phyloP scores from a whole-genome alignment of 495 filamentous ascomycete species.

The Xylaria grammica region DNA sequence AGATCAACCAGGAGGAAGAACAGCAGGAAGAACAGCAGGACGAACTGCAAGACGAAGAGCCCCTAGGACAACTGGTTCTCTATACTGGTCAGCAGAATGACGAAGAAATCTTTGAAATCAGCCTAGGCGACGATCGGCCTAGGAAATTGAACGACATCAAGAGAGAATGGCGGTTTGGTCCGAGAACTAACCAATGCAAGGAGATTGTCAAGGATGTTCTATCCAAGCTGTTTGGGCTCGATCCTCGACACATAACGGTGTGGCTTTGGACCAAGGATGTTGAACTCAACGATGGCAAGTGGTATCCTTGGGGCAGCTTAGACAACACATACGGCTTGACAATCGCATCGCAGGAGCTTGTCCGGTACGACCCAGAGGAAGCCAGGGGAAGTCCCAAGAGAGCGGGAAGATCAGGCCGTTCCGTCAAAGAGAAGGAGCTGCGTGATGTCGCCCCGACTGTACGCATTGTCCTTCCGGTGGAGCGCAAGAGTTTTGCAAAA shows the following conservation, averaged over 20 bases:
- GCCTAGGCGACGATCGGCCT: not conserved
- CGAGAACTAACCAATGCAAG: conserved; percentile 11
- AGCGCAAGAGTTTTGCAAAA: not conserved
- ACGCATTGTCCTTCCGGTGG: conserved; percentile 4
- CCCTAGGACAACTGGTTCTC: not conserved
- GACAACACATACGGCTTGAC: conserved; percentile 15
- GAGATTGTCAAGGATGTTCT: conserved; percentile 6
- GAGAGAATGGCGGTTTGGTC: conserved; percentile 5
- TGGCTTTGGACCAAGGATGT: conserved; percentile 14
- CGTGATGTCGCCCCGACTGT: conserved; percentile 18
- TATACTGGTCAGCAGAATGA: not conserved
- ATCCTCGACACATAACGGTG: conserved; percentile 2
- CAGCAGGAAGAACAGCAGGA: not conserved
- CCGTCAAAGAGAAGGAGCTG: conserved; percentile 8
- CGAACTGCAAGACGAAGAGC: not conserved
- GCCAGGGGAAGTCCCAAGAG: conserved; percentile 1
- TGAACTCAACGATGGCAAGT: conserved; percentile 1
- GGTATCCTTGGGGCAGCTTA: conserved; percentile 19
- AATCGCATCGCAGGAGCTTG: conserved; percentile 11
- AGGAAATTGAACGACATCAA: conserved; percentile 1
- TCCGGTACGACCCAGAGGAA: conserved; percentile 6
- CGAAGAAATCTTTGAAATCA: conserved; percentile 5
- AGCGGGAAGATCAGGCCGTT: not conserved
- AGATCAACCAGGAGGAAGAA: not conserved
- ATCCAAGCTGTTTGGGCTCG: conserved; percentile 10